A percentile compares a stretch with the other conserved stretches of the same genome.
These are phyloP conservation scores for Sporothrix curviconia DNA, from an alignment of 2,329 filamentous ascomycete genomes.

Conservation along the genomic window DNA sequence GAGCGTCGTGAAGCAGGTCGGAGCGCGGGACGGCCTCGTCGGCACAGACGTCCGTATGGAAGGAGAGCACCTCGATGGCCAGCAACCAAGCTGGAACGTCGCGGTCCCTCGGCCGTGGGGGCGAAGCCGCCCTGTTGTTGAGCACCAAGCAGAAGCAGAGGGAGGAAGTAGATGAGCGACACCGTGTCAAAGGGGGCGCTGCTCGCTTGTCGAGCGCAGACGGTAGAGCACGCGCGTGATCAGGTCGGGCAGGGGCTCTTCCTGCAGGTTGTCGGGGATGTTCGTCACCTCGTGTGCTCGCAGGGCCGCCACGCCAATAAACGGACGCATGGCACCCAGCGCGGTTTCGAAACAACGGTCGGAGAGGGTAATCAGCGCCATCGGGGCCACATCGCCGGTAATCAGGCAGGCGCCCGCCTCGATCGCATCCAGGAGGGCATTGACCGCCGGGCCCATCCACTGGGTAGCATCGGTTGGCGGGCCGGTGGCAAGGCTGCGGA, in stretches of 20 bases:
- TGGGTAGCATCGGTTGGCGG: conserved; percentile 81
- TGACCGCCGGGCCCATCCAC: conserved; percentile 82
- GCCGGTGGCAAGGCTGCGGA: conserved; percentile 72
- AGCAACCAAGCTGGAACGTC: conserved; percentile 89
- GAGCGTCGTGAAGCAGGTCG: conserved; percentile 63
- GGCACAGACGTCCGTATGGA: conserved; percentile 74
- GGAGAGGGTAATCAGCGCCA: conserved; percentile 73
- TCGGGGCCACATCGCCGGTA: conserved; percentile 70
- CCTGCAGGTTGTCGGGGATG: conserved; percentile 62
- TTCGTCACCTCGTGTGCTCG: conserved; percentile 69
- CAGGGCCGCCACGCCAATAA: conserved; percentile 81
- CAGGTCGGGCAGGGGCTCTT: conserved; percentile 77
- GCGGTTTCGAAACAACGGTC: conserved; percentile 65
- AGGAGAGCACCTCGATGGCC: conserved; percentile 79
- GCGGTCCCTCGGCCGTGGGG: conserved; percentile 63
- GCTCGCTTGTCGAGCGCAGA: conserved; percentile 81
- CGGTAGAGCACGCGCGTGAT: conserved; percentile 86
- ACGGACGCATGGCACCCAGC: conserved; percentile 71
- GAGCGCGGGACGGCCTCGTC: conserved; percentile 70
- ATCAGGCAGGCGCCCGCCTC: conserved; percentile 75
- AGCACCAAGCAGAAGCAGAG: conserved; percentile 75
- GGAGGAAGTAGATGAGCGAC: conserved; percentile 80
- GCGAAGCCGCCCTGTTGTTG: conserved; percentile 72
- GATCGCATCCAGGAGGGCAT: conserved; percentile 65
- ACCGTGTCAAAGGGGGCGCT: conserved; percentile 88